These are phyloP conservation scores for Exophiala sp. DNA, from an alignment of 2,329 filamentous ascomycete species.

Conservation along the genomic window DNA sequence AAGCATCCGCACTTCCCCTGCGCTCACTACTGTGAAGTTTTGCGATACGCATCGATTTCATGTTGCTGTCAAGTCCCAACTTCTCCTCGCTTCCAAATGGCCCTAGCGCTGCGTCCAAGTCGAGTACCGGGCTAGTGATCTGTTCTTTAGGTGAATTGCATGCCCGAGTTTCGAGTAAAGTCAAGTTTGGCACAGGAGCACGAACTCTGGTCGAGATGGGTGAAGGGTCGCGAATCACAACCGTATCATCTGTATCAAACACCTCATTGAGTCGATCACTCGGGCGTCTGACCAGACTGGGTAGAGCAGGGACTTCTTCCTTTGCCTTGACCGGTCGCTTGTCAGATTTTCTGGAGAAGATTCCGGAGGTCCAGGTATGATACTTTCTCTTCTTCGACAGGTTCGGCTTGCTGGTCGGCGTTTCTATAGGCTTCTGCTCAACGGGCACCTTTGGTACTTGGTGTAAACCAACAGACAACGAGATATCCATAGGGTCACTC, in stretches of 20 bases:
- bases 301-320: constrained; percentile 40
- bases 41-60: constrained; percentile 36
- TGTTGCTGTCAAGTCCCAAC: constrained; percentile 31
- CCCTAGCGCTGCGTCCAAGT: constrained; percentile 87
- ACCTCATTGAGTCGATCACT: constrained; percentile 43
- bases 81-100: constrained; percentile 73
- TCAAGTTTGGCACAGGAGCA: constrained; percentile 3
- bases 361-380: constrained; percentile 57
- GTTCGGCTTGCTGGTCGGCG: constrained; percentile 33
- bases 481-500: constrained; percentile 21
- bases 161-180: neutral
- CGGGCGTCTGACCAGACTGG: constrained; percentile 39
- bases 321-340: constrained; percentile 44
- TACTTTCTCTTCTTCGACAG: constrained; percentile 67
- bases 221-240: constrained; percentile 43
- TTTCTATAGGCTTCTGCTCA: constrained; percentile 27
- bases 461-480: neutral
- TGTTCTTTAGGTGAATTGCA: constrained; percentile 54
- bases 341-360: constrained; percentile 49
- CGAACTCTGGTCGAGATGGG: constrained; percentile 21
- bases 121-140: constrained; percentile 74
- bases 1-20: constrained; percentile 36
- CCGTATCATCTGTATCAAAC: constrained; percentile 49
- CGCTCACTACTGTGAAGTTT: constrained; percentile 52
- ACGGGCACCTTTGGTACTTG: constrained; percentile 8